These are phyloP conservation scores for Penicillium sp. DNA, from an alignment of 2,329 filamentous ascomycete genomes.

Conservation along the genomic window DNA sequence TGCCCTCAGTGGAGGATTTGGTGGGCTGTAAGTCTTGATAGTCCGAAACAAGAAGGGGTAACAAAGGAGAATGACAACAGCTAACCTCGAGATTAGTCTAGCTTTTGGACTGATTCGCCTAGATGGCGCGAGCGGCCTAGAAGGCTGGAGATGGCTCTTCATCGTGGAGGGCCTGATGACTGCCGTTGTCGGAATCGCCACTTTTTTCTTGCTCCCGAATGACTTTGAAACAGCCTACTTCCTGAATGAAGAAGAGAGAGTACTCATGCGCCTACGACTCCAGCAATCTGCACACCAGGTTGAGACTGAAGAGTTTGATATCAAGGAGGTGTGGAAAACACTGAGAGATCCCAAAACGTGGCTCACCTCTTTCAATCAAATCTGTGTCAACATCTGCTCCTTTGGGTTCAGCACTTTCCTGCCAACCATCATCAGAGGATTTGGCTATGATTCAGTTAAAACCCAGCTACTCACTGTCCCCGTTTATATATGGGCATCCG, in stretches of 20 bases:
- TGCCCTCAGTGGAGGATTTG: conserved; percentile 23
- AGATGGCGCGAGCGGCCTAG: conserved; percentile 40
- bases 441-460: conserved; percentile 47
- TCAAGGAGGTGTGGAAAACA: conserved; percentile 15
- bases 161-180: conserved; percentile 49
- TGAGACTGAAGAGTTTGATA: conserved; percentile 44
- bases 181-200: conserved; percentile 37
- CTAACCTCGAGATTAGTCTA: conserved; percentile 12
- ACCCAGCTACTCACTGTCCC: conserved; percentile 19
- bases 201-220: conserved; percentile 48
- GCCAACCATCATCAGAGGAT: conserved; percentile 50
- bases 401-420: conserved; percentile 56
- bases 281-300: conserved; percentile 44
- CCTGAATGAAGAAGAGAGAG: conserved; percentile 45
- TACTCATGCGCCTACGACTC: conserved; percentile 47
- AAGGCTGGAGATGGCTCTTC: conserved; percentile 47
- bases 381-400: conserved; percentile 47
- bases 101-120: conserved; percentile 38
- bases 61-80: background rate
- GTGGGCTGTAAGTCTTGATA: conserved; percentile 16
- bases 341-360: conserved; percentile 13
- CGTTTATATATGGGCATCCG: conserved; percentile 17
- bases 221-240: conserved; percentile 47
- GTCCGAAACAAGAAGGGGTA: background rate
- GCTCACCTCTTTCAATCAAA: conserved; percentile 41